These are phyloP conservation scores for Leptographium wingfieldii DNA, from an alignment of 2,329 filamentous ascomycete genomes.

Conservation along the genomic window DNA sequence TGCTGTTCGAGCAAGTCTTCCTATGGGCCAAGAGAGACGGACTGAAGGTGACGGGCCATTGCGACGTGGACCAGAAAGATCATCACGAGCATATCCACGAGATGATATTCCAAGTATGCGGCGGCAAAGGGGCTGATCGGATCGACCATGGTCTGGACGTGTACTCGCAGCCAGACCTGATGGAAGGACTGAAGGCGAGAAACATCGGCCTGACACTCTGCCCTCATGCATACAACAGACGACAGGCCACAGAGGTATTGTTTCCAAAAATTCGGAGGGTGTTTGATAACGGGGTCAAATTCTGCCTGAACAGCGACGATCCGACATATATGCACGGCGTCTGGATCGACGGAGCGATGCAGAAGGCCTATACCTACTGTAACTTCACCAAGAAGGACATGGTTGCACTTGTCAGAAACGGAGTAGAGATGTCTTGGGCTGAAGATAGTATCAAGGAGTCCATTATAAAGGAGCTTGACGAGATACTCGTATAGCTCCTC, in stretches of 20 bases:
- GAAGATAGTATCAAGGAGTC: slow-evolving; percentile 45
- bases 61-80: slow-evolving; percentile 37
- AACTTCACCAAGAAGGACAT: slow-evolving; percentile 49
- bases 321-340: slow-evolving; percentile 64
- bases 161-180: slow-evolving; percentile 42
- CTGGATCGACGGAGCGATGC: slow-evolving; percentile 62
- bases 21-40: slow-evolving; percentile 24
- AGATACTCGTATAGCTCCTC: too few relatives aligned
- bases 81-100: slow-evolving; percentile 15
- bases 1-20: slow-evolving; percentile 29
- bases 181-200: slow-evolving; percentile 41
- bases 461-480: slow-evolving; percentile 33
- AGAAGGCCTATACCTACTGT: slow-evolving; percentile 49
- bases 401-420: slow-evolving; percentile 46
- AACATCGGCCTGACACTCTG: slow-evolving; percentile 56
- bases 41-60: slow-evolving; percentile 34
- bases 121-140: slow-evolving; percentile 45
- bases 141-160: slow-evolving; percentile 65
- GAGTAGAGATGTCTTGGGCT: slow-evolving; percentile 62
- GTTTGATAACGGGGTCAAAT: slow-evolving; percentile 48
- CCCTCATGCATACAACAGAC: slow-evolving; percentile 56
- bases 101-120: slow-evolving; percentile 51
- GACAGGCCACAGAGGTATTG: slow-evolving; percentile 40
- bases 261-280: slow-evolving; percentile 46
- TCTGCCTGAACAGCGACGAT: slow-evolving; percentile 63